phyloP scores from a whole-genome alignment of 495 filamentous ascomycete species.

The Echria macrotheca region DNA sequence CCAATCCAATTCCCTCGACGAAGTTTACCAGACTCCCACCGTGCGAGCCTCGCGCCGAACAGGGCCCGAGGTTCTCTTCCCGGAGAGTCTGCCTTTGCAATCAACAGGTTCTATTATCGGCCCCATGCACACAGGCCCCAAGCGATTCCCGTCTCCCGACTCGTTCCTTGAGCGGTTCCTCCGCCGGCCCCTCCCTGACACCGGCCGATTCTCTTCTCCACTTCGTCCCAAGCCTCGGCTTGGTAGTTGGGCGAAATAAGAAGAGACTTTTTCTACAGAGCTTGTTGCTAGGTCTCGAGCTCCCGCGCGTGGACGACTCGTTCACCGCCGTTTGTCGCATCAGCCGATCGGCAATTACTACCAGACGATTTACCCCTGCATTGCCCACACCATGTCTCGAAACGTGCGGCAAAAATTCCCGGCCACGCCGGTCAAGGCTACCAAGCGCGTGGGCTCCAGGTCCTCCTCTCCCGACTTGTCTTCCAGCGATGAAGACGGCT shows the following conservation, averaged over 20 bases:
- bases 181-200: not conserved
- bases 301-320: no score
- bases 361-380: conserved; percentile 22
- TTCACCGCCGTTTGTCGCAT: conserved; percentile 38
- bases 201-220: no score
- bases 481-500: conserved; percentile 66
- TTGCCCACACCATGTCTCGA: conserved; percentile 41
- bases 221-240: no score
- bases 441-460: conserved; percentile 36
- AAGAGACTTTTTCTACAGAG: no score
- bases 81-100: conserved; percentile 32
- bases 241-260: no score
- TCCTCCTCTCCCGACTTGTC: conserved; percentile 47
- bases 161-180: conserved; percentile 1
- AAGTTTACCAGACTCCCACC: conserved; percentile 54
- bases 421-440: conserved; percentile 34
- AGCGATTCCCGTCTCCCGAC: conserved; percentile 9
- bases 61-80: conserved; percentile 16
- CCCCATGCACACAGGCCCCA: conserved; percentile 16
- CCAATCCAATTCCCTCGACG: conserved; percentile 66
- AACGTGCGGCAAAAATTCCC: conserved; percentile 48
- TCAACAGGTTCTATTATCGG: conserved; percentile 20
- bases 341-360: conserved; percentile 8
- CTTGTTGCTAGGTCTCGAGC: no score
- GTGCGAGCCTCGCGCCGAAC: conserved; percentile 30